These are phyloP conservation scores for Diaporthe sp. DNA, from an alignment of 2,329 filamentous ascomycete genomes.

Conservation along the genomic window DNA sequence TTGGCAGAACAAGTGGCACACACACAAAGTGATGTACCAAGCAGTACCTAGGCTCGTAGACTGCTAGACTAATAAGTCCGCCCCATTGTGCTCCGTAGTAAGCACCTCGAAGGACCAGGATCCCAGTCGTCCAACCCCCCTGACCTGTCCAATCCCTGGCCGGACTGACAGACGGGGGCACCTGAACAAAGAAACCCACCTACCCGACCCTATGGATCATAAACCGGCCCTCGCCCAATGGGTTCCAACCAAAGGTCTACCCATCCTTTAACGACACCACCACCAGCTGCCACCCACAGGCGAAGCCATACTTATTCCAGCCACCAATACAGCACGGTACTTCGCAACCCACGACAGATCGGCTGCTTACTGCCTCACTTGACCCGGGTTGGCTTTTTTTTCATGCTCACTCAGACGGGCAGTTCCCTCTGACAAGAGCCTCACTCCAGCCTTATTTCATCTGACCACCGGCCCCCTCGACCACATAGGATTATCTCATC, in stretches of 20 bases:
- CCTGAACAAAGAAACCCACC: constrained; percentile 24
- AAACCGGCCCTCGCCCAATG: constrained; percentile 27
- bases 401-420: constrained; percentile 11
- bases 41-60: neutral
- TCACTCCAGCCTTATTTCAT: constrained; percentile 26
- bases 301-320: constrained; percentile 14
- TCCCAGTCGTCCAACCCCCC: neutral
- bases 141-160: constrained; percentile 13
- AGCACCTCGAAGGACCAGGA: constrained; percentile 19
- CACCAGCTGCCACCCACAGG: constrained; percentile 5
- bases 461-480: constrained; percentile 16
- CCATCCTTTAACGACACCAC: constrained; percentile 28
- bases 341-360: neutral
- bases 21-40: neutral
- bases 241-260: constrained; percentile 8
- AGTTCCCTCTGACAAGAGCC: constrained; percentile 1
- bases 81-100: constrained; percentile 7
- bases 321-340: constrained; percentile 23
- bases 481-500: constrained; percentile 12
- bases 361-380: constrained; percentile 28
- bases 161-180: constrained; percentile 7
- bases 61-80: constrained; percentile 6
- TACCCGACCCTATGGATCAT: constrained; percentile 32
- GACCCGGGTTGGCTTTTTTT: neutral
- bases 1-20: neutral